These are phyloP conservation scores for Thielaviopsis populi DNA, from an alignment of 2,329 filamentous ascomycete species.

Conservation along the genomic window DNA sequence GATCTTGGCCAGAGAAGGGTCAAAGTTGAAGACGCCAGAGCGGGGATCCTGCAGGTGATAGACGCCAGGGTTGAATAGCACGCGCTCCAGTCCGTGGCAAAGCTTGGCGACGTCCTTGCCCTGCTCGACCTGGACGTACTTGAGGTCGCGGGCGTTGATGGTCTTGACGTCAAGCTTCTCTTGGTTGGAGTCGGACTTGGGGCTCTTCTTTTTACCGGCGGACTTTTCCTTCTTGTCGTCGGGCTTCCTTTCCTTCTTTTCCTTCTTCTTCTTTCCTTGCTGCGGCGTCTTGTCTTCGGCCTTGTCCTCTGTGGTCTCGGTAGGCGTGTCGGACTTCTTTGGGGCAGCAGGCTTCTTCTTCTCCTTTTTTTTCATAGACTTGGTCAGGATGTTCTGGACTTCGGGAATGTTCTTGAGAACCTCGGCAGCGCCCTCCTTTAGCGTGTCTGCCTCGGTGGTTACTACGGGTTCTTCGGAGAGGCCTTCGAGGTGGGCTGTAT, in stretches of 20 bases:
- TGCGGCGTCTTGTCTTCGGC: not conserved
- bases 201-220: not conserved
- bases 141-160: conserved; percentile 21
- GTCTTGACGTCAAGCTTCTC: conserved; percentile 22
- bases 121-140: conserved; percentile 24
- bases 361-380: conserved; percentile 15
- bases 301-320: not conserved
- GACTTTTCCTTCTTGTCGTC: not conserved
- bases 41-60: conserved; percentile 82
- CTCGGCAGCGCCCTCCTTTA: conserved; percentile 15
- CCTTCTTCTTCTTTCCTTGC: not conserved
- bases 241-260: not conserved
- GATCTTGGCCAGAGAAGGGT: conserved; percentile 81
- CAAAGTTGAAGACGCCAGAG: conserved; percentile 87
- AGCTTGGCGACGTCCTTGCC: conserved; percentile 40
- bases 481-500: not conserved
- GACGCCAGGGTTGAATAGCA: conserved; percentile 90
- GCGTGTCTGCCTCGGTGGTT: not conserved
- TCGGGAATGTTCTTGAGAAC: conserved; percentile 15
- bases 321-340: not conserved
- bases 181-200: not conserved
- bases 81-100: conserved; percentile 63
- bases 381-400: conserved; percentile 14
- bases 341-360: not conserved
- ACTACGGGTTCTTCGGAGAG: not conserved